Conservation (phyloP, 495 filamentous ascomycete species). For the Ramalina peruviana region DNA sequence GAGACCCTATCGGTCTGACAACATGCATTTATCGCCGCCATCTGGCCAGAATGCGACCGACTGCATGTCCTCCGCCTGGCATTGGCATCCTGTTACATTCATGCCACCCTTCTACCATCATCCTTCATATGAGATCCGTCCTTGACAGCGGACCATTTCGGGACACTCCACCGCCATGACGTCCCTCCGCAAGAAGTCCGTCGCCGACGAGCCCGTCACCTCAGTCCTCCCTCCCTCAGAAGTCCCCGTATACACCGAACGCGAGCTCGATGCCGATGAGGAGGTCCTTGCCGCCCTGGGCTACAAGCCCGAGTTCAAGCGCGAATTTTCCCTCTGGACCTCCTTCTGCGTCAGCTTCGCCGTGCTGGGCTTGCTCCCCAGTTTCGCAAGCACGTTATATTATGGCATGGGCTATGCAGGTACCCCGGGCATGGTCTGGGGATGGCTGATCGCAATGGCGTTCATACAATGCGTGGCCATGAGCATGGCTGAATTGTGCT, state of each 20-base stretch:
- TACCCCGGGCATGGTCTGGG: constrained; percentile 72
- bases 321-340: constrained; percentile 73
- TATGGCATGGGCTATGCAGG: constrained; percentile 78
- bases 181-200: constrained; percentile 11
- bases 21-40: too few relatives aligned
- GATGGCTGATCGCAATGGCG: constrained; percentile 62
- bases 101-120: too few relatives aligned
- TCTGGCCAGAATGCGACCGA: too few relatives aligned
- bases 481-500: constrained; percentile 54
- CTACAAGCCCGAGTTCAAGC: constrained; percentile 70
- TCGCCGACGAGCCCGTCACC: constrained; percentile 46
- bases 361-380: constrained; percentile 58
- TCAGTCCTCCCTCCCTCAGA: constrained; percentile 54
- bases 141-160: too few relatives aligned
- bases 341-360: constrained; percentile 71
- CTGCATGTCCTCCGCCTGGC: too few relatives aligned
- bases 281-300: constrained; percentile 55
- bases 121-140: too few relatives aligned
- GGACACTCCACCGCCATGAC: not conserved
- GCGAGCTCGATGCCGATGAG: constrained; percentile 44
- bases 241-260: constrained; percentile 36
- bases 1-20: too few relatives aligned
- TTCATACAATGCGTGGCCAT: constrained; percentile 63
- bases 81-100: too few relatives aligned
- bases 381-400: constrained; percentile 59